Percentiles rank a stretch among this genome's conserved stretches.
Evolutionary conservation across 2,329 filamentous ascomycete genomes (phyloP).

Genomic region (Fusarium sublunatum): DNA sequence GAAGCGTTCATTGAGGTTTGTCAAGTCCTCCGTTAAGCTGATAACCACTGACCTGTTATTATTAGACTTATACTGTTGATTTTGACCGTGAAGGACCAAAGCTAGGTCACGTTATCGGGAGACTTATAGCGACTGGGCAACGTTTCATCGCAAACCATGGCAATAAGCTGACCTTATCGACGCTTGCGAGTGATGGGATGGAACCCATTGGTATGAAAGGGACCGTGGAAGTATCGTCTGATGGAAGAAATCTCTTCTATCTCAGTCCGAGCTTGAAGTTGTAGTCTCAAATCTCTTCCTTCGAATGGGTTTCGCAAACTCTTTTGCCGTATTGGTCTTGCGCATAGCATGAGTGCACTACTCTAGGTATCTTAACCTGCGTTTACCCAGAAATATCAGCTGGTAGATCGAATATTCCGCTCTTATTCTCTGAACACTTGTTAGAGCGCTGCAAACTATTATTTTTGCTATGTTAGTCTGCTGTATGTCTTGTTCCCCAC

Average conservation of each 20-base stretch:
- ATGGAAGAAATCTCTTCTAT: slow-evolving; percentile 3
- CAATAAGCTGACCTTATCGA: slow-evolving; percentile 29
- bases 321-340: too few relatives aligned
- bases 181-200: slow-evolving; percentile 11
- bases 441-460: too few relatives aligned
- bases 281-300: neutral
- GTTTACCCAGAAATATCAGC: too few relatives aligned
- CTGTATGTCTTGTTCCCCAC: too few relatives aligned
- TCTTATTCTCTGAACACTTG: too few relatives aligned
- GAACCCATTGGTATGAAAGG: slow-evolving; percentile 40
- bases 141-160: slow-evolving; percentile 48
- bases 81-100: slow-evolving; percentile 40
- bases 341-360: too few relatives aligned
- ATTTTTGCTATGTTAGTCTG: too few relatives aligned
- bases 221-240: neutral
- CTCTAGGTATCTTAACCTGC: too few relatives aligned
- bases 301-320: too few relatives aligned
- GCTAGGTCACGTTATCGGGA: slow-evolving; percentile 41
- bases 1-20: slow-evolving; percentile 43
- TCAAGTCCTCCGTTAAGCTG: accelerated
- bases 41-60: neutral
- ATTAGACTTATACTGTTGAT: slow-evolving; percentile 50
- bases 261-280: slow-evolving; percentile 1
- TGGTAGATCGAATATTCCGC: too few relatives aligned
- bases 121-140: slow-evolving; percentile 29